Evolutionary conservation across 108 stramenopile species (phyloP).

Genomic region (Epithemia pelagica): DNA sequence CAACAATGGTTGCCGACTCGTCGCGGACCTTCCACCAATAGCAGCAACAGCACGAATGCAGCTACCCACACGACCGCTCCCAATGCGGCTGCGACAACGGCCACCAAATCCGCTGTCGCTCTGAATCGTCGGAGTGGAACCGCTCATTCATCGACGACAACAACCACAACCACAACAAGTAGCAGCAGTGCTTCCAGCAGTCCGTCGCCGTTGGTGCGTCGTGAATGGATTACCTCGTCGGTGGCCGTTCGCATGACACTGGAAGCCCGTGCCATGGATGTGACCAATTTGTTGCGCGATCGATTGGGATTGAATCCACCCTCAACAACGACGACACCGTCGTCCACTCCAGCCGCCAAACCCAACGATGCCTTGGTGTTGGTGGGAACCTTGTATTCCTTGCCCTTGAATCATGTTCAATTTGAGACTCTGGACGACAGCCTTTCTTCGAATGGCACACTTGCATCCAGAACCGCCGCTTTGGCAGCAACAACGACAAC

Average conservation of each 20-base stretch:
- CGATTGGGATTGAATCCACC: not conserved
- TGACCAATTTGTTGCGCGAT: constrained; percentile 34
- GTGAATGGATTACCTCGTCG: constrained; percentile 40
- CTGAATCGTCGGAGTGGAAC: not conserved
- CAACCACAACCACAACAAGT: too few species aligned
- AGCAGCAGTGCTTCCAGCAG: too few species aligned
- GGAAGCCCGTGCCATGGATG: constrained; percentile 38
- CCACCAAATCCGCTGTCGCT: not conserved
- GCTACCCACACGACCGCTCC: not conserved
- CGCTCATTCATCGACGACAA: too few species aligned
- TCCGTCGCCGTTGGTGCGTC: not conserved
- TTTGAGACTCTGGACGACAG: constrained; percentile 31
- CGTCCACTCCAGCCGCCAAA: not conserved
- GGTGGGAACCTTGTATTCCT: constrained; percentile 45
- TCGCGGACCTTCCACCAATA: not conserved
- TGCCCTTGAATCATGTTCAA: constrained; percentile 37
- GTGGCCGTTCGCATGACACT: constrained; percentile 39
- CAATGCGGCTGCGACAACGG: not conserved
- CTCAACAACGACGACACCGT: constrained; percentile 21
- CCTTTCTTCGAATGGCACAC: not conserved
- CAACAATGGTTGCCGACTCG: constrained; percentile 28
- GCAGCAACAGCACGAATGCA: not conserved
- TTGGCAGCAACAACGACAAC: not conserved
- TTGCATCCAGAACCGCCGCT: too few species aligned
- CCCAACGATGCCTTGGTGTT: constrained; percentile 33